Base-by-base conservation (phyloP, 148 eudicot genomes). In the Oxyria digyna region DNA sequence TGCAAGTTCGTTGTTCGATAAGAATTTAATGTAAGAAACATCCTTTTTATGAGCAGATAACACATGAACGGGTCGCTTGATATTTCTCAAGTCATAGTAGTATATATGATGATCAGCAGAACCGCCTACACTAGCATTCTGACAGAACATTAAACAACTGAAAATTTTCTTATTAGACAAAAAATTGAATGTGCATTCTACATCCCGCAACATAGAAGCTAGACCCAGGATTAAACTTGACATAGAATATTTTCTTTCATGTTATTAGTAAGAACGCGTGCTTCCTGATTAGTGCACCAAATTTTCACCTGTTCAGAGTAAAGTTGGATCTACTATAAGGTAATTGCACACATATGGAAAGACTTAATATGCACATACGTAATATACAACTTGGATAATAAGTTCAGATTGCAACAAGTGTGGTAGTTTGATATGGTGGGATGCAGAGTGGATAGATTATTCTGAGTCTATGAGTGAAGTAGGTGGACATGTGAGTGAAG, bases 201-300 rank as follows among this genome's bases (percentile, higher is more conserved):
- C 85, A 68, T 77, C 88, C 97, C 33, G 96, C 97, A 35, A 91
- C 84, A 82, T 85, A 83, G 69, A 75, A 23, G 78, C 92, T 88
- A 62, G 96, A 91, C 80, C 90, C 97, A 26, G 97, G 97, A 74
- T 91, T 91, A 78, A 87, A 91, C 79, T 91, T 88, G 76, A 91
- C 97, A 10, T 87, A 88, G 73, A 41, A 91, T 85, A 81, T 88
- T 88, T 74, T 96, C 97, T 67, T 81, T 87, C 90, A 87, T 85
- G 79, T 84, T 83, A 66, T 88, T 87, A 55, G 77, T 85, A 52
- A 91, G 85, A 72, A 84, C 96, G 75, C 97, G 88, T 41, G 84
- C 80, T 79, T 91, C 97, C 78, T 91, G 96, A 24, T 85, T 91
- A 71, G 91, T 88, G 77, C 90, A 91, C 97, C 97, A 91, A 68